These are phyloP conservation scores for Metschnikowia drakensbergensis DNA, from an alignment of 805 yeast genomes.

Conservation along the genomic window DNA sequence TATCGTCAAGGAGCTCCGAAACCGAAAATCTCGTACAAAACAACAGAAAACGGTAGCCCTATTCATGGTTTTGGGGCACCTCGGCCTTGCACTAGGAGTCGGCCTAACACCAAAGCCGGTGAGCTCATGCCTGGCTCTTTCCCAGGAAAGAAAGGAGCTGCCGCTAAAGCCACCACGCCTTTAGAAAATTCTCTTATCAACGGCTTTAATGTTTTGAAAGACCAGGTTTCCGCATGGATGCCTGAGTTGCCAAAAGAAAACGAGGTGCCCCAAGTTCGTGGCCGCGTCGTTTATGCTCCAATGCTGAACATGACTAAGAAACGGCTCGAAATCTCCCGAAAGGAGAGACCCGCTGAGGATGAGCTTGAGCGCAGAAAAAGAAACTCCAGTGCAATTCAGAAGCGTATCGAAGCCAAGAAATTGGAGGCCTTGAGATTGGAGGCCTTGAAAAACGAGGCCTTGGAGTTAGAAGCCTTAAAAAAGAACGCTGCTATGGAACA, in stretches of 20 bases:
- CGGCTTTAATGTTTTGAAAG: background rate
- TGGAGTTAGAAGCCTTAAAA: background rate
- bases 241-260: background rate
- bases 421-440: background rate
- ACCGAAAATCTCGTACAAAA: background rate
- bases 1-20: background rate
- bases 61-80: background rate
- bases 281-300: background rate
- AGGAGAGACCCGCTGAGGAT: background rate
- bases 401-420: background rate
- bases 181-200: background rate
- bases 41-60: conserved; percentile 1
- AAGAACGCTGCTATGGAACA: background rate
- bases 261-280: background rate
- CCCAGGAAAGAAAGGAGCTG: background rate
- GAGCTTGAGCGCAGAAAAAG: conserved; percentile 1
- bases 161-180: background rate
- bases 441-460: background rate
- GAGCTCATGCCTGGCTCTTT: background rate
- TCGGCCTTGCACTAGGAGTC: background rate
- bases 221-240: background rate
- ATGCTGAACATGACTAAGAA: conserved; percentile 3
- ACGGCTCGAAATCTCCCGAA: background rate
- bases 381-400: background rate
- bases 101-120: background rate